Conservation (phyloP, 331 rosid species). For the Malus hybrid region DNA sequence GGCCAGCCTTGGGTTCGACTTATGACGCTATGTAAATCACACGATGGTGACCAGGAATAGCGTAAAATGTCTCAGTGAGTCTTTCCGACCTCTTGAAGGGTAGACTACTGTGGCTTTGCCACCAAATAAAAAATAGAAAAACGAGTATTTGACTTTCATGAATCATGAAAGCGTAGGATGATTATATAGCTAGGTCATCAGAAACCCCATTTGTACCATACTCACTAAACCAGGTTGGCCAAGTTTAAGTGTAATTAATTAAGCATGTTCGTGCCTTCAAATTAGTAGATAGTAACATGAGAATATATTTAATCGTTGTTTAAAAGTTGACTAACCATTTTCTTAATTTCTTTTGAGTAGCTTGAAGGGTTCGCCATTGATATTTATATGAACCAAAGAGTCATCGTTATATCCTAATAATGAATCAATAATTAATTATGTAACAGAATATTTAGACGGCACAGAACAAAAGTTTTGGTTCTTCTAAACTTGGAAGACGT, state of each 20-base stretch:
- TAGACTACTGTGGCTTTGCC: too few species aligned
- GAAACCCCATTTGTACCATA: neutral
- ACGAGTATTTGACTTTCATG: neutral
- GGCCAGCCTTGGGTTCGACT: too few species aligned
- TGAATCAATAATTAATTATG: too few species aligned
- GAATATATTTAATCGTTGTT: neutral
- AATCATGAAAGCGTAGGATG: neutral
- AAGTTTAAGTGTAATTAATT: neutral
- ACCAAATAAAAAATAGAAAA: too few species aligned
- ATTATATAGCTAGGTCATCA: neutral
- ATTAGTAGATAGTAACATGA: neutral
- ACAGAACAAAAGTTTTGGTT: neutral
- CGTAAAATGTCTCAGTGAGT: too few species aligned
- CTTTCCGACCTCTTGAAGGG: fast-evolving
- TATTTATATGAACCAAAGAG: neutral
- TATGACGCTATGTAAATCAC: too few species aligned
- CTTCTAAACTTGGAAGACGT: neutral
- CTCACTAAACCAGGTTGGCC: neutral
- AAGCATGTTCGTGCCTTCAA: slow-evolving; percentile 8
- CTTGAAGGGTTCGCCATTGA: neutral
- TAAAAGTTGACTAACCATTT: neutral
- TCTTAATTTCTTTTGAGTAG: slow-evolving; percentile 11
- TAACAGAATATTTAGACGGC: neutral
- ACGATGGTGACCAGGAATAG: fast-evolving
- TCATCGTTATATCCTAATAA: neutral